Evolutionary conservation across 192 early-diverging fungal species (phyloP), one percentile per base, ranked within the genome.

Genomic region (Podila epicladia): DNA sequence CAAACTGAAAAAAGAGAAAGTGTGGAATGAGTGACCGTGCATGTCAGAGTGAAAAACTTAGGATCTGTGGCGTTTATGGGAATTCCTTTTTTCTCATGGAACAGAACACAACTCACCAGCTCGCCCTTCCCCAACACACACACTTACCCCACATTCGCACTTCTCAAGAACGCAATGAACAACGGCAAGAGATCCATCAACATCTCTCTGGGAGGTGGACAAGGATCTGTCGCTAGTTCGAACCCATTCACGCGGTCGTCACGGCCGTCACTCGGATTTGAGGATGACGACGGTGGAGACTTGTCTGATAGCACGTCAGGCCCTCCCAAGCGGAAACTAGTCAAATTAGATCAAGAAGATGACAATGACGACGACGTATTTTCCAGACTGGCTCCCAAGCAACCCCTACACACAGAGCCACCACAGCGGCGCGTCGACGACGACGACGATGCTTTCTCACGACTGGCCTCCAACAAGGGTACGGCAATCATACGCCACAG

Each of bases 151-250:
- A 17, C 41, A 45, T 45, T 45, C 15, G 3, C 41, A 45, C 41
- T 45, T 17, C 41, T 45, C 41, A 1, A 17, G 13, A 9, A 45
- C 13, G 41, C 41, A 70, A 79, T 79, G 75, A 80, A 62, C 67
- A 65, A 62, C 26, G 64, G 69, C 63, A 80, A 80, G 45, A 71
- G 71, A 73, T 32, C 66, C 51, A 69, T 80, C 66, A 80, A 72
- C 71, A 72, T 80, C 31, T 67, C 65, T 37, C 57, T 72, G 24
- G 69, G 70, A 22, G 22, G 70, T 20, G 64, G 57, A 53, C 58
- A 65, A 19, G 19, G 33, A 28, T 32, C 31, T 31, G 28, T 22
- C 50, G 29, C 65, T 19, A 68, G 63, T 9, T 61, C 77, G 9
- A 80, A 73, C 59, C 77, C 66, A 24, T 69, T 80, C 26, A 60